Base-by-base conservation (phyloP, 2,329 filamentous ascomycete genomes). In the Sporothrix brasiliensis region DNA sequence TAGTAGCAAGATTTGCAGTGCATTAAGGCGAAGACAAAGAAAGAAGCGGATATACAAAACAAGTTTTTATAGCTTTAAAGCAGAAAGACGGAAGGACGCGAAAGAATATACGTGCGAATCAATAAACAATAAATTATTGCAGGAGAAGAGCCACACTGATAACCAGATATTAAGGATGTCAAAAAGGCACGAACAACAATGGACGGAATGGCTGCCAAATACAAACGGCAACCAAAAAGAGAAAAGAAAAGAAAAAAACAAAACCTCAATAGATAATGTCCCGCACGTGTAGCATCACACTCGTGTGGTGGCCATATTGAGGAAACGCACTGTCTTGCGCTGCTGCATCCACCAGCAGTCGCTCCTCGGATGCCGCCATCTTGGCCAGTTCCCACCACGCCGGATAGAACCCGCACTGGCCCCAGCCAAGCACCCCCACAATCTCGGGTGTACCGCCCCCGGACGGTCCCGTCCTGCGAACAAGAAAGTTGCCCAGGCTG, bases 371-470 rank as follows among this genome's bases (percentile, higher is more conserved):
- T 16, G 68, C 60, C 21, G 70, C 60, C 68, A 66, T 65, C 67
- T 73, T 73, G 19, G 69, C 70, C 56, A 65, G 54, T 66, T 73
- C 72, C 72, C 72, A 73, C 67, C 68, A 73, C 19, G 39, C 19
- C 21, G 72, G 70, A 44, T 73, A 73, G 66, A 70, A 72, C 5
- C 72, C 68, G 24, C 65, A 21, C 61, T 70, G 66, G 68, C 68
- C 65, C 72, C 72, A 72, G 14, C 69, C 72, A 7, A 73, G 66
- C 16, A 73, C 52, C 7, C 56, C 70, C 2, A 69, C 52, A 14
- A 73, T 60, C 66, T 54, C 61, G 13, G 70, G 68, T n/a, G 60
- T 11, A 21, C 39, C 21, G 6, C 58, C 58, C 10, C 58, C 58
- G 6, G 61, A 30, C 16, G 44, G 53, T 3, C 24, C 10, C 2